Conservation (phyloP, 257 asterid genomes). For the Primulina tabacum region DNA sequence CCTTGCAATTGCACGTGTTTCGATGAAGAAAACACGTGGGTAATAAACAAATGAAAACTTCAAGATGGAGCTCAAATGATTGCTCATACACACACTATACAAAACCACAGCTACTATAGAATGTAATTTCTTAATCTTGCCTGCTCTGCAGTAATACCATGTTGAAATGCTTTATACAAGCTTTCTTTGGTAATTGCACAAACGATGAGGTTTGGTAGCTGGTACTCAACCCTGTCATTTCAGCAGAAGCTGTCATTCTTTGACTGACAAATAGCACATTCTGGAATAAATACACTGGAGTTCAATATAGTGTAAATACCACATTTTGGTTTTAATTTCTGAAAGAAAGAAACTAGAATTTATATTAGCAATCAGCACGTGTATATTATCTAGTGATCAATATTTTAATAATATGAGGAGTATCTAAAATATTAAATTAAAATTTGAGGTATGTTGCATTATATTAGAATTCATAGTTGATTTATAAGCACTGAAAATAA, state of each 20-base stretch:
- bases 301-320: not conserved
- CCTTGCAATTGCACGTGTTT: not conserved
- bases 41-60: not conserved
- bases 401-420: not conserved
- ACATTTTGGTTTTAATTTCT: too few species aligned
- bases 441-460: too few species aligned
- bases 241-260: slow-evolving; percentile 22
- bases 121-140: slow-evolving; percentile 33
- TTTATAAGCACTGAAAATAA: too few species aligned
- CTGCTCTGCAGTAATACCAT: slow-evolving; percentile 91
- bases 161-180: slow-evolving; percentile 80
- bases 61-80: not conserved
- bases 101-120: not conserved
- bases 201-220: slow-evolving; percentile 95
- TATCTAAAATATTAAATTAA: too few species aligned
- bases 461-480: not conserved
- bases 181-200: slow-evolving; percentile 91
- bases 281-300: not conserved
- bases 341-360: not conserved
- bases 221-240: slow-evolving; percentile 83
- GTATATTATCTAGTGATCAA: not conserved
- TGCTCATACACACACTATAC: not conserved
- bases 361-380: not conserved
- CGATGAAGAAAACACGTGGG: not conserved
- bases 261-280: not conserved